Evolutionary conservation across 805 yeast species (phyloP).

Genomic region (Isabelozyma gotoi): DNA sequence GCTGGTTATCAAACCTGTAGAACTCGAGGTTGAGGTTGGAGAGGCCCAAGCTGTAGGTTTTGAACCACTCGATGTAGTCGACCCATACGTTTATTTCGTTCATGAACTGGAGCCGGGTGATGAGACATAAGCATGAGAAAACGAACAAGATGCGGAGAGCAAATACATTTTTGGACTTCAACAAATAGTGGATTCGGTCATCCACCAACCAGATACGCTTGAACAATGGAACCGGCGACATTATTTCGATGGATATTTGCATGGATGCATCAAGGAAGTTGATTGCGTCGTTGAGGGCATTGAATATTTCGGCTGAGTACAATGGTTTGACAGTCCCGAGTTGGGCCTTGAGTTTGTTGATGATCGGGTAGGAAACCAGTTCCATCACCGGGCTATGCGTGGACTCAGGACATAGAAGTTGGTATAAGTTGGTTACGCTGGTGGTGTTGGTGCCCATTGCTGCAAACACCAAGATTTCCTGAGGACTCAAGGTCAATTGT

Average conservation of each 20-base stretch:
- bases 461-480: constrained; percentile 1
- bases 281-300: not conserved
- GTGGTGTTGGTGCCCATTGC: constrained; percentile 1
- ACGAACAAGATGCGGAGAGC: not conserved
- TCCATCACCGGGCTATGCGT: not conserved
- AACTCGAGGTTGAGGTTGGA: not conserved
- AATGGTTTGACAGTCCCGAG: not conserved
- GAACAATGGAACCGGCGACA: constrained; percentile 1
- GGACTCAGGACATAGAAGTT: not conserved
- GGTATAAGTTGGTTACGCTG: not conserved
- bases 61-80: constrained; percentile 2
- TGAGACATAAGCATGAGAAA: not conserved
- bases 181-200: not conserved
- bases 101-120: not conserved
- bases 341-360: not conserved
- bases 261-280: not conserved
- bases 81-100: constrained; percentile 1
- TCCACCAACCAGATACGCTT: constrained; percentile 1
- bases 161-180: not conserved
- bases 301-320: not conserved
- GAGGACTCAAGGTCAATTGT: not conserved
- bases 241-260: not conserved
- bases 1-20: not conserved
- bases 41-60: not conserved
- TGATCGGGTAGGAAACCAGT: not conserved